Conservation (phyloP, 73 alveolate genomes). For the Tetrahymena elliotti region DNA sequence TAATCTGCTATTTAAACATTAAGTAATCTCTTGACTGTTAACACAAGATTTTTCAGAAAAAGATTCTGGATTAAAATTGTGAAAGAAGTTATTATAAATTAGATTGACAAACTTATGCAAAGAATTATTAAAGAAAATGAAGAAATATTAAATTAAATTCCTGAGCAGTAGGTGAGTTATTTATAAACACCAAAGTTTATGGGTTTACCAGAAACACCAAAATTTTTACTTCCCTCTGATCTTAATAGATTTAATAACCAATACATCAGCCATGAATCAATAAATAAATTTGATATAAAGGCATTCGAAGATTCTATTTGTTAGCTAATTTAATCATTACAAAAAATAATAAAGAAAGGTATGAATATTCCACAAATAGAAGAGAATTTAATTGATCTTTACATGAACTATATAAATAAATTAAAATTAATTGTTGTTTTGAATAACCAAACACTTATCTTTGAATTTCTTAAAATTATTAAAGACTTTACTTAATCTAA, state of each 20-base stretch:
- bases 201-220: not conserved
- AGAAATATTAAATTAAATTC: not conserved
- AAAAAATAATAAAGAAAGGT: not conserved
- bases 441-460: not conserved
- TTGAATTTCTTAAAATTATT: not conserved
- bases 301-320: not conserved
- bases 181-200: not conserved
- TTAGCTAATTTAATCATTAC: not conserved
- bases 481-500: not conserved
- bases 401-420: not conserved
- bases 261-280: not conserved
- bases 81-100: not conserved
- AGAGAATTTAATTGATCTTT: not conserved
- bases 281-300: not conserved
- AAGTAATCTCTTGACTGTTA: not conserved
- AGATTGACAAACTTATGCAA: not conserved
- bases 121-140: not conserved
- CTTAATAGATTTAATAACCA: not conserved
- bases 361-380: not conserved
- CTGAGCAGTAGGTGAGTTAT: not conserved
- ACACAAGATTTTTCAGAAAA: not conserved
- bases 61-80: not conserved
- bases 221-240: not conserved
- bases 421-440: not conserved
- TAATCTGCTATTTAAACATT: not conserved